Percentiles rank a stretch among this genome's conserved stretches.
phyloP scores from a whole-genome alignment of 2,329 filamentous ascomycete genomes.

The Calonectria crousiana region DNA sequence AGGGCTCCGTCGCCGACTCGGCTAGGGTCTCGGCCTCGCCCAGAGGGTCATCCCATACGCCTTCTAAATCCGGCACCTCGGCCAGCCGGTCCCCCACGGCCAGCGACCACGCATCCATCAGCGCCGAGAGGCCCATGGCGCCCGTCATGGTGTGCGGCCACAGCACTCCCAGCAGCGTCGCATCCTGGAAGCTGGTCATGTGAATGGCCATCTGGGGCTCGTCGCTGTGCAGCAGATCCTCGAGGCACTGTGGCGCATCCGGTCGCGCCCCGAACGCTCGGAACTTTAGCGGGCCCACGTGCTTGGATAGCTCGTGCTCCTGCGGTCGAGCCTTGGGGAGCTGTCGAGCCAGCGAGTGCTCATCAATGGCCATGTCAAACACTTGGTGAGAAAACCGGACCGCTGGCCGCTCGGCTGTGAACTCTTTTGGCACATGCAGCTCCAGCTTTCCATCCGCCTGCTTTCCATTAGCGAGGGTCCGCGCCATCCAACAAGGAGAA shows the following conservation, averaged over 20 bases:
- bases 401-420: constrained; percentile 50
- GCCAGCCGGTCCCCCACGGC: constrained; percentile 57
- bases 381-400: constrained; percentile 54
- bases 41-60: constrained; percentile 52
- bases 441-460: constrained; percentile 42
- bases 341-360: constrained; percentile 55
- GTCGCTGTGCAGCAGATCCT: constrained; percentile 57
- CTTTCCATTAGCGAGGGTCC: not conserved
- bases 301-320: constrained; percentile 31
- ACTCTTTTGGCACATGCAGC: constrained; percentile 48
- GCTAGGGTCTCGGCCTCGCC: not conserved
- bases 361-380: constrained; percentile 51
- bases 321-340: constrained; percentile 47
- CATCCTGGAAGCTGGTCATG: constrained; percentile 61
- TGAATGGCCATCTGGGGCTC: constrained; percentile 61
- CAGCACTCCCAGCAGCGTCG: constrained; percentile 60
- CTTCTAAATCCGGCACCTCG: constrained; percentile 53
- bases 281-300: constrained; percentile 32
- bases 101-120: constrained; percentile 60
- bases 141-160: constrained; percentile 64
- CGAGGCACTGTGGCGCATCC: constrained; percentile 41
- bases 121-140: constrained; percentile 54
- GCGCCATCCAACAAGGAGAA: no score
- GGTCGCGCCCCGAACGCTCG: constrained; percentile 26
- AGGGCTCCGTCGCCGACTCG: not conserved